Percentiles rank a stretch among this genome's conserved stretches.
These are phyloP conservation scores for Monilinia vaccinii-corymbosi DNA, from an alignment of 2,329 filamentous ascomycete genomes.

Conservation along the genomic window DNA sequence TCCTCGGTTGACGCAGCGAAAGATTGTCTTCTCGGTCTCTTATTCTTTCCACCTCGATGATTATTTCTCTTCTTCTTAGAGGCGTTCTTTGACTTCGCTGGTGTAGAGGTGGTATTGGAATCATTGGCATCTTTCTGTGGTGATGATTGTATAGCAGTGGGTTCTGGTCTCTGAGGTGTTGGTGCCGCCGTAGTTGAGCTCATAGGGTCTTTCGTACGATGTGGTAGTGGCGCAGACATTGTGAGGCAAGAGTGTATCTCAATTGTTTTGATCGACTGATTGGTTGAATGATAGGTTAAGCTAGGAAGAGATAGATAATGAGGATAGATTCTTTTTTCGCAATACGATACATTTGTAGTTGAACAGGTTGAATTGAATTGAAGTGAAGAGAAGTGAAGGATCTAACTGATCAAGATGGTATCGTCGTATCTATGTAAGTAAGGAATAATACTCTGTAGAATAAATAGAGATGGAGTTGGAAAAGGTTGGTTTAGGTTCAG, in stretches of 20 bases:
- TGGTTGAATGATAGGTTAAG: neutral
- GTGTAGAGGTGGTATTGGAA: constrained; percentile 17
- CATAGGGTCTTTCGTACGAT: constrained; percentile 10
- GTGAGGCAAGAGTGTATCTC: neutral
- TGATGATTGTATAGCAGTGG: constrained; percentile 21
- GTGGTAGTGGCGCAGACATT: constrained; percentile 19
- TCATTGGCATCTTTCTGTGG: constrained; percentile 7
- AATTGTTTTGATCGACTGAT: neutral
- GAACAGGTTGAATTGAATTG: neutral
- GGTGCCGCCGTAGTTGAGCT: constrained; percentile 11
- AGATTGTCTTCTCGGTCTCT: constrained; percentile 66
- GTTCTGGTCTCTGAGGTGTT: constrained; percentile 18
- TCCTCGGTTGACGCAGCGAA: constrained; percentile 59
- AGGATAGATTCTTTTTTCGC: neutral
- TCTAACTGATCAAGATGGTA: neutral
- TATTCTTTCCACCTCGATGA: constrained; percentile 71
- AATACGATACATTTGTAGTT: neutral
- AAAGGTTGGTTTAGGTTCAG: neutral
- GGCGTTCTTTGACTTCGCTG: constrained; percentile 7
- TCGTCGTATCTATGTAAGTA: no score
- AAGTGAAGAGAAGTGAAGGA: neutral
- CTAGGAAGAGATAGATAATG: constrained; percentile 1
- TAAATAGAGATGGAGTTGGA: no score
- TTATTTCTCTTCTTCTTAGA: constrained; percentile 59
- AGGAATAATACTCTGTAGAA: neutral